phyloP scores from a whole-genome alignment of 1,284 basidiomycete genomes.

The Chalciporus sp. region DNA sequence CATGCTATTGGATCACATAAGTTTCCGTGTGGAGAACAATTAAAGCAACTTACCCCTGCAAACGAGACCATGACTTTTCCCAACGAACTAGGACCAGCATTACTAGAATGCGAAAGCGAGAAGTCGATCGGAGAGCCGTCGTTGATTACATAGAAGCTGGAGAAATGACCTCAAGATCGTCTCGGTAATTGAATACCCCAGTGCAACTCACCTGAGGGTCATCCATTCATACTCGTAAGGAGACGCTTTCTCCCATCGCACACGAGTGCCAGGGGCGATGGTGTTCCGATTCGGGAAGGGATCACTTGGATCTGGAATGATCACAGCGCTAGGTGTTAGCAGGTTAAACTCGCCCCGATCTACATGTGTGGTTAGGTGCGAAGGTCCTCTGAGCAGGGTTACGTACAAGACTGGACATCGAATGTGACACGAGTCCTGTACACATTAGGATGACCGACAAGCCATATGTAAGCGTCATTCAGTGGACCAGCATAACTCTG shows the following conservation, averaged over 20 bases:
- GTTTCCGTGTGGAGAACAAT: no score
- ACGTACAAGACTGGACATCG: slow-evolving; percentile 1
- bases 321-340: neutral
- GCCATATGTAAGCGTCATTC: neutral
- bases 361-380: neutral
- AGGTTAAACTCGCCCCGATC: slow-evolving; percentile 2
- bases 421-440: slow-evolving; percentile 1
- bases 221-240: neutral
- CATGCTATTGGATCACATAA: no score
- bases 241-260: neutral
- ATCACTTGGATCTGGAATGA: neutral
- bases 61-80: neutral
- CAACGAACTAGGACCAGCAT: neutral
- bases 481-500: neutral
- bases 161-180: no score
- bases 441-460: neutral
- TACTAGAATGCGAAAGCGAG: neutral
- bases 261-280: neutral
- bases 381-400: no score
- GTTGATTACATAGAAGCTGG: neutral
- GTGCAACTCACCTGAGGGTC: neutral
- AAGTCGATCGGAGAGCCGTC: slow-evolving; percentile 5
- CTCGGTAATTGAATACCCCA: no score
- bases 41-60: neutral
- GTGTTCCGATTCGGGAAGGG: neutral